A percentile compares a stretch with the other conserved stretches of the same genome.
These are phyloP conservation scores for Lepidium aucheri DNA, from an alignment of 345 rosid species.

Conservation along the genomic window DNA sequence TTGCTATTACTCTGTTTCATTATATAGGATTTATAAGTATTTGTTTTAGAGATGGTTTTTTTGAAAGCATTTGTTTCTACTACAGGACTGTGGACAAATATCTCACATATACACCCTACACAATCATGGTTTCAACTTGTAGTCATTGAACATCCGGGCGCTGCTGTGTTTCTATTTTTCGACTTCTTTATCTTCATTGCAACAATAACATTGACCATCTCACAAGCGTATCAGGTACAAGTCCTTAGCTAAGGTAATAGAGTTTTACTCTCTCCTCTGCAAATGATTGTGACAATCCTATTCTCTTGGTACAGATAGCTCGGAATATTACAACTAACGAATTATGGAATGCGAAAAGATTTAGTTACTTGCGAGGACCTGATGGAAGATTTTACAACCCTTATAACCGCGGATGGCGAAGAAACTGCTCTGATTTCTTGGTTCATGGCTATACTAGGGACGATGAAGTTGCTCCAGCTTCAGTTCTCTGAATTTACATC, in stretches of 20 bases:
- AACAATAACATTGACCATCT: conserved; percentile 47
- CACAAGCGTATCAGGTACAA: conserved; percentile 74
- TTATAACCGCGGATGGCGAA: conserved; percentile 82
- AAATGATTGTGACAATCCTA: neutral
- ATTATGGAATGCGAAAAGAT: conserved; percentile 57
- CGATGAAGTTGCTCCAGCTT: conserved; percentile 66
- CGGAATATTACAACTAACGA: conserved; percentile 89
- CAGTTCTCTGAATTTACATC: conserved; percentile 42
- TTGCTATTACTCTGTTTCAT: neutral
- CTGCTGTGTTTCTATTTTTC: conserved; percentile 49
- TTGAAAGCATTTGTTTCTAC: conserved; percentile 9
- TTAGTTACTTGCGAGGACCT: conserved; percentile 66
- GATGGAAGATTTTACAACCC: conserved; percentile 87
- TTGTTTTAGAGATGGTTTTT: no score
- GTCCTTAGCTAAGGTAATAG: neutral
- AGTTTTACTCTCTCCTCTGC: neutral
- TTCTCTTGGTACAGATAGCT: conserved; percentile 53
- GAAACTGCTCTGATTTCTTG: conserved; percentile 79
- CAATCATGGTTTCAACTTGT: conserved; percentile 57
- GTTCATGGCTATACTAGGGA: conserved; percentile 63
- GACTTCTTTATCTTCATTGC: conserved; percentile 49
- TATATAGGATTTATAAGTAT: no score
- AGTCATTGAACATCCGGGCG: conserved; percentile 57
- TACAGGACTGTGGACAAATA: conserved; percentile 64
- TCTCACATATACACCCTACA: conserved; percentile 27